Base-by-base conservation (phyloP, 2,329 filamentous ascomycete species). In the Chrysosporium keratinophilum region DNA sequence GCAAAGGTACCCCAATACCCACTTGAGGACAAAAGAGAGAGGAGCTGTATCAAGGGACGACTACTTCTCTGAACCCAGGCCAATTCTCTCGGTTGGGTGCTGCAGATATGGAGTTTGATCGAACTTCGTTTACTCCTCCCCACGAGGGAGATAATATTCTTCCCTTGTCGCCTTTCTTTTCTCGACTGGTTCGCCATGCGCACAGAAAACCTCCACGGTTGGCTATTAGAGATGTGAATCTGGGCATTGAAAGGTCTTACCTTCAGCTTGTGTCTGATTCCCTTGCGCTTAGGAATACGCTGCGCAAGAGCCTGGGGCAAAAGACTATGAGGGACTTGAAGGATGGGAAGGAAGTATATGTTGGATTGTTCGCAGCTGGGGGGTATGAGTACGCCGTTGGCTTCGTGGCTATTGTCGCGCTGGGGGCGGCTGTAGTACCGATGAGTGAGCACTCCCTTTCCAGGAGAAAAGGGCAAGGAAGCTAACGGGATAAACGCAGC, bases 301-400 rank as follows among this genome's bases (percentile, higher is more conserved):
- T 60, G 20, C 52, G 51, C 10, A 35, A 23, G 17, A 34, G 5
- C 15, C 46, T 60, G 23, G 43, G 37, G 7, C 56, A 50, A 12
- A 53, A 61, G 28, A 19, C 15, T n/a, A 12, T 33, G 12, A 17
- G 14, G 11, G 59, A 59, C 34, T 50, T 65, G 43, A 44, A 52
- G 7, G 47, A 56, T 41, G 50, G 58, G 33, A 57, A 59, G 47
- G 56, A 62, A 20, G 56, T 58, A 28, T 62, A 60, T 57, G 69
- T 76, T 45, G 71, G 69, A 23, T 64, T 76, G 3, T 62, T 77
- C 33, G 74, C 72, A 10, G 65, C 71, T 2, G 72, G 72, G 5
- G 69, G 74, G 4, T 76, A 76, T 58, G 73, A 76, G 53, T 77
- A 71, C 58, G 66, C 71, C 3, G 71, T 76, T n/a, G 74, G 69